Evolutionary conservation across 768 basidiomycete genomes (phyloP), one percentile per base, ranked within the genome.

Genomic region (Cubamyces lactineus): DNA sequence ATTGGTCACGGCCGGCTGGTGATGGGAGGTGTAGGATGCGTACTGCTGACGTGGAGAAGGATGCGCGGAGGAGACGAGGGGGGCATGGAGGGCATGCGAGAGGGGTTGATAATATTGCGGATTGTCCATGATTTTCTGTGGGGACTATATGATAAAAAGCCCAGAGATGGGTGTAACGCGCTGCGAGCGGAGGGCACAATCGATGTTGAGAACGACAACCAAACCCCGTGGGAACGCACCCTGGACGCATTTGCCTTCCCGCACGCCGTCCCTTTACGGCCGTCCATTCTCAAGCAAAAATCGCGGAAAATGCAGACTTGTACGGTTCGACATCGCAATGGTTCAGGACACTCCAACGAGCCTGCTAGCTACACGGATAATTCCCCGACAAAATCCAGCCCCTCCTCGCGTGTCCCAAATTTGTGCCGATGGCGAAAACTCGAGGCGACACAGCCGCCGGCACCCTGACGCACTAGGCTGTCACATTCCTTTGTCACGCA

Each of bases 101-200:
- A 92, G 81, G 26, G 90, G 87, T 64, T 90, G 89, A 76, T 92
- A 87, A 76, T 92, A 87, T 72, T 91, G 88, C 57, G 88, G 87
- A 72, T 89, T 89, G 75, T 89, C 80, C 81, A 82, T 80, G 65
- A 70, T 69, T 69, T 72, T 67, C 66, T 63, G 67, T 46, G 52
- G 53, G 54, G 53, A 60, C 52, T 58, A 47, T 56, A 52, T 64
- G 63, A 63, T 63, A 63, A 61, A 66, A 65, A 26, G 61, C 57
- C 64, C 60, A 57, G 58, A 59, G 67, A 61, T 64, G 67, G 58
- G 54, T 57, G 64, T 67, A 68, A 68, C 64, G 57, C 57, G 67
- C 67, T 68, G 62, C 60, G 64, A 68, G 67, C 64, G 63, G 66
- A 63, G 67, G 49, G 59, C 40, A 50, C 53, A 65, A 67, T 65